Base-by-base conservation (phyloP, 257 asterid genomes). In the Asclepias syriaca region DNA sequence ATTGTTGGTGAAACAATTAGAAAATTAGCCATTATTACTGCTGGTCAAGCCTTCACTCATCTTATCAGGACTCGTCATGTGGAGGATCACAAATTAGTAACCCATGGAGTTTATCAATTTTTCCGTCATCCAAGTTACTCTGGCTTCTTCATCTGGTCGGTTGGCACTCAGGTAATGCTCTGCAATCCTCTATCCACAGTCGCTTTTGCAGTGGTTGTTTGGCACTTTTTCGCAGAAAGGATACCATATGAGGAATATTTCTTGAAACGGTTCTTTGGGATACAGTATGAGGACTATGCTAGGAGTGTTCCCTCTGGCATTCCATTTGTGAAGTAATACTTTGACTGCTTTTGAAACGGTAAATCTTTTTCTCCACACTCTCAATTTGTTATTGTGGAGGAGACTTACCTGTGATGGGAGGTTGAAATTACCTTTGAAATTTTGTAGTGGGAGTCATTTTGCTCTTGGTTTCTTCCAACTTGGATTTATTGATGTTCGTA, bases 191-290 rank as follows among this genome's bases (percentile, higher is more conserved):
- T 91, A 8, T 86, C 97, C 3, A 76, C 86, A 0, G 53, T 88
- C 69, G 96, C 81, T 46, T 94, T 89, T 77, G 73, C 90, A 2
- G 29, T 77, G 29, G 96, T 88, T 8, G 97, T 89, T 63, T 91
- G 97, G 98, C 80, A 49, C 46, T 94, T 94, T 81, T 94, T 91
- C 79, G 80, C 78, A 7, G 55, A 70, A 78, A 71, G 97, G 72
- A 89, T 91, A 69, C 96, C 91, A 6, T 91, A 89, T 16, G 99
- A 94, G 83, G 98, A 94, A 80, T 88, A 77, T 68, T 94, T 87
- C 88, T 82, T 91, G 88, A 80, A 81, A 85, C 95, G 82, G 81
- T 94, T 86, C 69, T 91, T 94, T 48, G 97, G 97, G 65, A 68
- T 84, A 8, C 83, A 77, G 58, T 94, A 91, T 11, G 95, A 85